Base-by-base conservation (phyloP, 2,329 filamentous ascomycete species). In the Dactylellina parvicollis region DNA sequence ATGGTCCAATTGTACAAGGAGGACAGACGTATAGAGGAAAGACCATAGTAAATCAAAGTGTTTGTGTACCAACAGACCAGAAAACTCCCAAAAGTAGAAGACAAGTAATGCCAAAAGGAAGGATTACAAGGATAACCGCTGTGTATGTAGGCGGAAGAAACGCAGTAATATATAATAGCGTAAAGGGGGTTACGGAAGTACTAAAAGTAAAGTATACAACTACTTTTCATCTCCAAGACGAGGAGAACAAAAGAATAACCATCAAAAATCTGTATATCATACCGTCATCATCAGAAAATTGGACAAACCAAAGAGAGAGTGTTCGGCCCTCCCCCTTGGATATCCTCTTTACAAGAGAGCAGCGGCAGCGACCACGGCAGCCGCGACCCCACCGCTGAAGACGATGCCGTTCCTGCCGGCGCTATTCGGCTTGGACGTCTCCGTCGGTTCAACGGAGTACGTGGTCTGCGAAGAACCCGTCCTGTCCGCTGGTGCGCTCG, bases 401-500 rank as follows among this genome's bases (percentile, higher is more conserved):
- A 54, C 24, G 7, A 59, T 24, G 14, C 24, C 50, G 18, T 61
- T 59, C 18, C 32, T 73, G 18, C 70, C 56, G 1, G 70, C 61
- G 0, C 20, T 28, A 30, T 54, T 67, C 9, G 56, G 61, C n/a
- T 57, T 69, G 3, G 59, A 57, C 2, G 56, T 52, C 18, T 49
- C 40, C 3, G 70, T 52, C 1, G 61, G 46, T 18, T 36, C 28
- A 22, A 18, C 28, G 18, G 42, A 47, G 26, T 14, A 28, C 14
- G 47, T 56, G 12, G 38, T 20, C 7, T 32, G 34, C 2, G 46
- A 44, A 24, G 32, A 18, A 10, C 73, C 75, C 60, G 74, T 69
- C 36, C 75, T 76, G 36, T 59, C 74, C 60, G 74, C 75, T 72
- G 67, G 32, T 2, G 40, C 36, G 1, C 28, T 50, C 14, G 40